These are phyloP conservation scores for Biscogniauxia marginata DNA, from an alignment of 2,329 filamentous ascomycete species.

Conservation along the genomic window DNA sequence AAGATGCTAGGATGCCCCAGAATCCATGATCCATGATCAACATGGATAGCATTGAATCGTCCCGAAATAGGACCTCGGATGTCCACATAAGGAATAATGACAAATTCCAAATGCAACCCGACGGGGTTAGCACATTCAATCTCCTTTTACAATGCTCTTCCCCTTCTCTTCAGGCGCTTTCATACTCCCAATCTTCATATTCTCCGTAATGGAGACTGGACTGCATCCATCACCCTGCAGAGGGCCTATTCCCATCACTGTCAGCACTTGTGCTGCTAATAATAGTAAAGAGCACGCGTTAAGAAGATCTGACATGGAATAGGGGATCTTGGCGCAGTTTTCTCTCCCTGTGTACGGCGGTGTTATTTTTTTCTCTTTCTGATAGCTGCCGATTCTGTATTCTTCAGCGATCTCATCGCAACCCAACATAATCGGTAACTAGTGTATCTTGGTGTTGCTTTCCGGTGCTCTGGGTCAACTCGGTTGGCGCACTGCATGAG, in stretches of 20 bases:
- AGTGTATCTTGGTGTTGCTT: slow-evolving; percentile 19
- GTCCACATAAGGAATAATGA: not conserved
- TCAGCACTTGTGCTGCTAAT: not conserved
- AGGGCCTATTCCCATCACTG: not conserved
- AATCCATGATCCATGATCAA: not conserved
- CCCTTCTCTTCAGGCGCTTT: not conserved
- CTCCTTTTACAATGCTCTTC: not conserved
- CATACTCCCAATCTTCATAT: not conserved
- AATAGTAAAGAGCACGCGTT: not conserved
- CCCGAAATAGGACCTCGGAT: not conserved
- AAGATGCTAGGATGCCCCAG: not conserved
- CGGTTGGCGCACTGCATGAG: slow-evolving; percentile 30
- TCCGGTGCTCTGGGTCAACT: slow-evolving; percentile 27
- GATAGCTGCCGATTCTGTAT: not conserved
- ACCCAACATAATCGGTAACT: not conserved
- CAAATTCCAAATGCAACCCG: not conserved
- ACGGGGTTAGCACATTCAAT: not conserved
- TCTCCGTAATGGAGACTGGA: not conserved
- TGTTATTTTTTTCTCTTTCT: not conserved
- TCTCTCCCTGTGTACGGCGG: not conserved
- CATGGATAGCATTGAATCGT: not conserved
- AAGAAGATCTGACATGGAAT: not conserved
- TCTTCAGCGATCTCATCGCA: not conserved
- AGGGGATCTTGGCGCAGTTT: not conserved
- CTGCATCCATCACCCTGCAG: not conserved